Evolutionary conservation across 2,329 filamentous ascomycete species (phyloP).

Genomic region (Clonostachys solani): DNA sequence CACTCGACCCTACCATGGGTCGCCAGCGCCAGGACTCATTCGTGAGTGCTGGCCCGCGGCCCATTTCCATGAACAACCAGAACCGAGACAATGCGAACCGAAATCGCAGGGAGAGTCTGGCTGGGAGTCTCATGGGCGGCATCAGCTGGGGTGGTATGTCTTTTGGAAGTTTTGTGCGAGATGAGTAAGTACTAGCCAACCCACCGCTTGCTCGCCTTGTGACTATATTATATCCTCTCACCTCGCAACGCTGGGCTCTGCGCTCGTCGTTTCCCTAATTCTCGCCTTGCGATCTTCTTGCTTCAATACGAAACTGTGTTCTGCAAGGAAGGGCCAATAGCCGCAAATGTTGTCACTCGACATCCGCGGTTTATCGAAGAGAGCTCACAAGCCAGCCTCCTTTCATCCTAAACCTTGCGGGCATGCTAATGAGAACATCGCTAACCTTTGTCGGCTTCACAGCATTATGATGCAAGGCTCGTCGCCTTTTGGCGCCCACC

Average conservation of each 20-base stretch:
- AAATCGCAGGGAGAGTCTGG: conserved; percentile 56
- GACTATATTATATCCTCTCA: too few species aligned
- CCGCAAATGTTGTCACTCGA: too few species aligned
- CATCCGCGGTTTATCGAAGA: too few species aligned
- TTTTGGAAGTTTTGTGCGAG: conserved; percentile 92
- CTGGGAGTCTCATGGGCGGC: conserved; percentile 67
- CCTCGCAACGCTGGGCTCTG: too few species aligned
- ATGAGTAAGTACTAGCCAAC: conserved; percentile 70
- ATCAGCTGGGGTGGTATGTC: conserved; percentile 98
- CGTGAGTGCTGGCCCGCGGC: conserved; percentile 60
- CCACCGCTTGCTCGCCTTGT: too few species aligned
- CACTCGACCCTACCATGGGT: conserved; percentile 51
- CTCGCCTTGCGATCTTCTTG: too few species aligned
- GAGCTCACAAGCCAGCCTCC: too few species aligned
- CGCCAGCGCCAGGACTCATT: conserved; percentile 62
- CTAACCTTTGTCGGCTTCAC: conserved; percentile 16
- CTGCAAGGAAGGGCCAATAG: too few species aligned
- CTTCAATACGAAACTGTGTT: too few species aligned
- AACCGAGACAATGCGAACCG: conserved; percentile 56
- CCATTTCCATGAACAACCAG: conserved; percentile 62
- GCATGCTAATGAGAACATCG: background rate
- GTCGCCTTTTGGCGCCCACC: conserved; percentile 72
- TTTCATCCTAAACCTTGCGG: too few species aligned
- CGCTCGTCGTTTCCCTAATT: too few species aligned
- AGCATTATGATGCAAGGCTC: conserved; percentile 96